A percentile compares a stretch with the other conserved stretches of the same genome.
These are phyloP conservation scores for Microsporum ferrugineum DNA, from an alignment of 2,329 filamentous ascomycete genomes.

Conservation along the genomic window DNA sequence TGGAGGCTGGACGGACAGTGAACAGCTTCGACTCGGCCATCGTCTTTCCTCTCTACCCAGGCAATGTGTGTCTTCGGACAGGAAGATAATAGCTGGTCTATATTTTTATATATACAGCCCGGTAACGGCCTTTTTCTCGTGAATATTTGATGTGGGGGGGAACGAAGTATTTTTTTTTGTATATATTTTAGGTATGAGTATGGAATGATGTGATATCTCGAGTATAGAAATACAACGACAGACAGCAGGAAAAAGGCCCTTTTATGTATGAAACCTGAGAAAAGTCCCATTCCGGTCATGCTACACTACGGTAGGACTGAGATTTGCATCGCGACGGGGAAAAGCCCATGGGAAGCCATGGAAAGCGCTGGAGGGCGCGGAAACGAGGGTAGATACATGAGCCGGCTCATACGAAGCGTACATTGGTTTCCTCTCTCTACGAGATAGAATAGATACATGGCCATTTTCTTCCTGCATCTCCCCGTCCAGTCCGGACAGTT, in stretches of 20 bases:
- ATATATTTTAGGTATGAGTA: too few species aligned
- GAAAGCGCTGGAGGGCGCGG: neutral
- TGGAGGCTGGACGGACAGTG: constrained; percentile 44
- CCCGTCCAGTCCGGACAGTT: neutral
- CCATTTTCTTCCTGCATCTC: neutral
- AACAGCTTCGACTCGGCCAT: constrained; percentile 24
- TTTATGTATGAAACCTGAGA: neutral
- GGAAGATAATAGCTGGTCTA: neutral
- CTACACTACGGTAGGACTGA: neutral
- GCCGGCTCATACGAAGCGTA: neutral
- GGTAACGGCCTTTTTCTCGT: too few species aligned
- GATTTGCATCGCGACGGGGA: neutral
- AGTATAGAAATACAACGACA: neutral
- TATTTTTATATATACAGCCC: neutral
- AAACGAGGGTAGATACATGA: neutral
- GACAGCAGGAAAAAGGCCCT: neutral
- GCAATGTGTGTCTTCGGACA: neutral
- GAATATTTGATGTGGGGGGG: too few species aligned
- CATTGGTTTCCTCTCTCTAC: neutral
- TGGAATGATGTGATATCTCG: too few species aligned
- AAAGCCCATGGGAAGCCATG: neutral
- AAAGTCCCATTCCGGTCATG: neutral
- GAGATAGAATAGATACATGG: too few species aligned
- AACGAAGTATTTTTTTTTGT: too few species aligned
- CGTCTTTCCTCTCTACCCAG: neutral